Percentiles rank a stretch among this genome's conserved stretches.
These are phyloP conservation scores for Sporobolomyces roseus DNA, from an alignment of 768 basidiomycete species.

Conservation along the genomic window DNA sequence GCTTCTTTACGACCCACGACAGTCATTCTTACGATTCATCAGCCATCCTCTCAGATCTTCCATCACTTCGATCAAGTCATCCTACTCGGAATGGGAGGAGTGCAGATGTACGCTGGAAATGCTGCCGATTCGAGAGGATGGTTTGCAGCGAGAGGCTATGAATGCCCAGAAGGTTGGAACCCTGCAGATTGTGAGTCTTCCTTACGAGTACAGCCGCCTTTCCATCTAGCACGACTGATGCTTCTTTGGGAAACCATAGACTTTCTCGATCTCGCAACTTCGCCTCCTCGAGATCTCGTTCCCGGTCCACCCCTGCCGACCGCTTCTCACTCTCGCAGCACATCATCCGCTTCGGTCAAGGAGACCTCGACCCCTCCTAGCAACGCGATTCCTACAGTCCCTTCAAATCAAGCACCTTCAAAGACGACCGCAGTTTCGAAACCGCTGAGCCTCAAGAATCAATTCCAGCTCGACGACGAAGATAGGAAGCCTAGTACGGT, in stretches of 20 bases:
- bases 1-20: constrained; percentile 59
- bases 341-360: constrained; percentile 8
- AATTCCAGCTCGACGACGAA: constrained; percentile 2
- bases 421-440: constrained; percentile 1
- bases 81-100: constrained; percentile 67
- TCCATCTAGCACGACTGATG: too few relatives aligned
- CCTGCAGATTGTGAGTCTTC: constrained; percentile 64
- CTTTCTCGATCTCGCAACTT: constrained; percentile 81
- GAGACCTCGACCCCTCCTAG: not conserved
- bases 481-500: constrained; percentile 60
- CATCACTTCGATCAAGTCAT: constrained; percentile 78
- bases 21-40: constrained; percentile 59
- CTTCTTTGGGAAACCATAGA: constrained; percentile 46
- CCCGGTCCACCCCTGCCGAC: constrained; percentile 3
- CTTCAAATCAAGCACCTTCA: not conserved
- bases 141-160: constrained; percentile 56
- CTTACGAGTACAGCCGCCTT: not conserved
- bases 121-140: constrained; percentile 65
- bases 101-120: constrained; percentile 70
- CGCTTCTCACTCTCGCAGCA: not conserved
- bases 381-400: not conserved
- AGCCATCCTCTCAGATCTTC: constrained; percentile 31
- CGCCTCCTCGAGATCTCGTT: constrained; percentile 49
- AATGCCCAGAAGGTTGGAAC: constrained; percentile 77
- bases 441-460: constrained; percentile 12